Base-by-base conservation (phyloP, 768 basidiomycete species). In the Pisolithus tinctorius region DNA sequence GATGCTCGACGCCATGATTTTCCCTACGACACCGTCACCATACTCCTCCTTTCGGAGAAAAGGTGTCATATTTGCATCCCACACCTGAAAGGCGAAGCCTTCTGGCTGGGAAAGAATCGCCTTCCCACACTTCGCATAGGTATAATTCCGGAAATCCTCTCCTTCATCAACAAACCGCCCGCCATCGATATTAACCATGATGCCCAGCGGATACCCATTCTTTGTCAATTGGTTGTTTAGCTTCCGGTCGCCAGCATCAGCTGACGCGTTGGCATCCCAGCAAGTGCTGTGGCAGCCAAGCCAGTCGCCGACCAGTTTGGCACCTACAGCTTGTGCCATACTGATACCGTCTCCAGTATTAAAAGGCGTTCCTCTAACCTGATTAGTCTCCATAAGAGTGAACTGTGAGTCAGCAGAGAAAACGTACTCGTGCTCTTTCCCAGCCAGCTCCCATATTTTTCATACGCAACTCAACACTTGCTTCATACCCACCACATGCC, bases 191-290 rank as follows among this genome's bases (percentile, higher is more conserved):
- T 85, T 87, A 25, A 84, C 64, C 84, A 84, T 86, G 53, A 87
- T 72, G 1, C 84, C 84, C 9, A 85, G 69, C 3, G 85, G 83
- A 59, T 86, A 86, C 1, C 85, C 82, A 9, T 83, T 85, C 64
- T 86, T 86, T 6, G 84, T 86, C 63, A 74, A 84, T 55, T 84
- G 82, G 61, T 88, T 86, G 51, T 80, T 83, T 49, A 84, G 63
- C 44, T 71, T 69, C 46, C 82, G 78, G 50, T 80, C 72, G 17
- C 84, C 84, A 14, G 67, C 60, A 30, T 80, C 68, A 17, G 64
- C 52, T 1, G 75, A 68, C 1, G 83, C 79, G 57, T 83, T 74
- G 16, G 80, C 81, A 58, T 85, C 85, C 84, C 84, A 86, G 58
- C 77, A 78, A 4, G 83, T 84, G 53, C 80, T 82, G 58, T 86